phyloP scores from a whole-genome alignment of 2,329 filamentous ascomycete species.

The Ploettnerulaceae sp. region DNA sequence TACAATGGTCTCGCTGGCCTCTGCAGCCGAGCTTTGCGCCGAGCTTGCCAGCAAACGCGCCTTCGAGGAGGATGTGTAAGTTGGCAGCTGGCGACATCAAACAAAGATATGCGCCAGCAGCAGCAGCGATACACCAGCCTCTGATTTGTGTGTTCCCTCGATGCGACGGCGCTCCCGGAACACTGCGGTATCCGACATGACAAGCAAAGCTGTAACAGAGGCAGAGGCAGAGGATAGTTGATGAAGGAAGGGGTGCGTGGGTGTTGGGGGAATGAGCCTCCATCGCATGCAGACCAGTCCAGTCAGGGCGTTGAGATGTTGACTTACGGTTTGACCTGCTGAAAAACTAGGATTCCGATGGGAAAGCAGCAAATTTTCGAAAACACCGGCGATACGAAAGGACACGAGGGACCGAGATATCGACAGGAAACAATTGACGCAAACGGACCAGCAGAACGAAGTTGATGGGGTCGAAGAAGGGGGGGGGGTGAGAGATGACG shows the following conservation, averaged over 20 bases:
- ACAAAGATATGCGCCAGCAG: slow-evolving; percentile 29
- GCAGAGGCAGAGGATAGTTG: slow-evolving; percentile 6
- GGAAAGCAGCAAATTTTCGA: slow-evolving; percentile 33
- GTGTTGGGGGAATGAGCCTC: slow-evolving; percentile 24
- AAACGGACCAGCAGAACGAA: slow-evolving; percentile 26
- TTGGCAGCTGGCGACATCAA: slow-evolving; percentile 18
- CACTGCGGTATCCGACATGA: slow-evolving; percentile 9
- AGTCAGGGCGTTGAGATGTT: slow-evolving; percentile 27
- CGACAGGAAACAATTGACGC: slow-evolving; percentile 35
- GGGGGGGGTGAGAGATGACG: slow-evolving; percentile 24
- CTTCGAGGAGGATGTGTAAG: slow-evolving; percentile 15
- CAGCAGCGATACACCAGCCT: slow-evolving; percentile 17
- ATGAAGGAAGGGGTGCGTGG: too few species aligned
- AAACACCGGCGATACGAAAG: slow-evolving; percentile 35
- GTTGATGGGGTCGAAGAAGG: slow-evolving; percentile 21
- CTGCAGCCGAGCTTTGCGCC: slow-evolving; percentile 24
- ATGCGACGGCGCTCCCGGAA: slow-evolving; percentile 17
- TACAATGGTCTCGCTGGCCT: slow-evolving; percentile 8
- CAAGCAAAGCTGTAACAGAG: slow-evolving; percentile 10
- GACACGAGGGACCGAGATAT: slow-evolving; percentile 34
- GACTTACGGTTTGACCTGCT: slow-evolving; percentile 32
- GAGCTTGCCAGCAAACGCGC: slow-evolving; percentile 28
- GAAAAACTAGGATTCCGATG: slow-evolving; percentile 28
- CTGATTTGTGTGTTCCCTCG: slow-evolving; percentile 19
- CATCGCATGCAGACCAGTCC: slow-evolving; percentile 30